phyloP scores from a whole-genome alignment of 2,329 filamentous ascomycete species.

The Macroventuria anomochaeta region DNA sequence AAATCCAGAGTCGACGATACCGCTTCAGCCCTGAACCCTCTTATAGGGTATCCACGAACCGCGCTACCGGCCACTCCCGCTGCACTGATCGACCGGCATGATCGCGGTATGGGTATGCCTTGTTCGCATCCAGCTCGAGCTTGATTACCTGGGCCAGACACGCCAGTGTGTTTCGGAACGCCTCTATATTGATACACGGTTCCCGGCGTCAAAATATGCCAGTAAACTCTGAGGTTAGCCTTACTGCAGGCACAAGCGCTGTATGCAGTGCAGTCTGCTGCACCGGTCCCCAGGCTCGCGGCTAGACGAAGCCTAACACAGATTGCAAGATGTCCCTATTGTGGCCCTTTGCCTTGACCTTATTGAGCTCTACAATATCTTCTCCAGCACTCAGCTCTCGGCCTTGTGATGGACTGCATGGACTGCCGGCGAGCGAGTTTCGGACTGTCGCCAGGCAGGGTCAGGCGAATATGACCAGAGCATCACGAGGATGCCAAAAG shows the following conservation, averaged over 20 bases:
- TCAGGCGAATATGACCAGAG: background rate
- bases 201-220: background rate
- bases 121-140: background rate
- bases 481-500: conserved; percentile 7
- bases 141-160: background rate
- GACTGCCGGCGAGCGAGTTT: background rate
- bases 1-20: background rate
- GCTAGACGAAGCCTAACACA: background rate
- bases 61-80: conserved; percentile 5
- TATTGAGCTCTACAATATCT: background rate
- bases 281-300: background rate
- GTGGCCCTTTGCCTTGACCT: background rate
- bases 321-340: background rate
- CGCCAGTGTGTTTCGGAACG: background rate
- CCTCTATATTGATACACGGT: background rate
- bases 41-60: background rate
- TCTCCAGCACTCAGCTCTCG: background rate
- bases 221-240: background rate
- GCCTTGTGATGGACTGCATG: background rate
- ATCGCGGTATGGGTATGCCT: background rate
- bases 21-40: background rate
- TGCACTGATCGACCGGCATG: conserved; percentile 10
- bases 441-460: background rate
- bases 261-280: background rate
- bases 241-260: conserved; percentile 2